These are phyloP conservation scores for Chaetoceros tenuissimus DNA, from an alignment of 108 stramenopile genomes.

Conservation along the genomic window DNA sequence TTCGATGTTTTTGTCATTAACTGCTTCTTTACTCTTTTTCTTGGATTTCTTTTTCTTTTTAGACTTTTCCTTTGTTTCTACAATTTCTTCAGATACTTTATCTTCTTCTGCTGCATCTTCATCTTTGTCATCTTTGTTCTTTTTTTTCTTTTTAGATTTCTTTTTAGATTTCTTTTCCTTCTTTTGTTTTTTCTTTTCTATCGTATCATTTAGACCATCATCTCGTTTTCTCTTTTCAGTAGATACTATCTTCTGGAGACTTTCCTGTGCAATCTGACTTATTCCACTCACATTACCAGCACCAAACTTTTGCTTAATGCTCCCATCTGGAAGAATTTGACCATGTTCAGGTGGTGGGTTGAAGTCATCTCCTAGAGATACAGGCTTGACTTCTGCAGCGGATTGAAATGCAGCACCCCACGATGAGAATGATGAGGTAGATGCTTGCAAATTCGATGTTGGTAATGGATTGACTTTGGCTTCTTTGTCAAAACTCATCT, in stretches of 20 bases:
- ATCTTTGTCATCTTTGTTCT: constrained; percentile 4
- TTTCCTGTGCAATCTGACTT: not conserved
- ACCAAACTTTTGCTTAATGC: constrained; percentile 2
- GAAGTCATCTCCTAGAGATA: constrained; percentile 32
- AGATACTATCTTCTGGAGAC: not conserved
- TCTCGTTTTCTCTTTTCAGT: constrained; percentile 7
- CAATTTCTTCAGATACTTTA: constrained; percentile 7
- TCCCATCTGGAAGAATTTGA: not conserved
- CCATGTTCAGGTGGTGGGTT: not conserved
- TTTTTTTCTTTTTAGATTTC: not conserved
- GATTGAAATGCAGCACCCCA: constrained; percentile 35
- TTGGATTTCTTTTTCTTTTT: constrained; percentile 1
- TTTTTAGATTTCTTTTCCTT: not conserved
- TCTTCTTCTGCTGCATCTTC: constrained; percentile 9
- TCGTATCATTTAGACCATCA: not conserved
- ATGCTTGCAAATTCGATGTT: too few relatives aligned
- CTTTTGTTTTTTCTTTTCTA: constrained; percentile 6
- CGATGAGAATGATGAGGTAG: constrained; percentile 5
- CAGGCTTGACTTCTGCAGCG: constrained; percentile 24
- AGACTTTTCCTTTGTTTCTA: constrained; percentile 6
- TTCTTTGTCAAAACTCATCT: too few relatives aligned
- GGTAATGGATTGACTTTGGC: too few relatives aligned
- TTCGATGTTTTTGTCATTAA: not conserved
- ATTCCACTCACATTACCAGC: constrained; percentile 8
- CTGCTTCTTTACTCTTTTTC: not conserved